Evolutionary conservation across 177 flowering plant genomes (phyloP).

Genomic region (Vitis hybrid): DNA sequence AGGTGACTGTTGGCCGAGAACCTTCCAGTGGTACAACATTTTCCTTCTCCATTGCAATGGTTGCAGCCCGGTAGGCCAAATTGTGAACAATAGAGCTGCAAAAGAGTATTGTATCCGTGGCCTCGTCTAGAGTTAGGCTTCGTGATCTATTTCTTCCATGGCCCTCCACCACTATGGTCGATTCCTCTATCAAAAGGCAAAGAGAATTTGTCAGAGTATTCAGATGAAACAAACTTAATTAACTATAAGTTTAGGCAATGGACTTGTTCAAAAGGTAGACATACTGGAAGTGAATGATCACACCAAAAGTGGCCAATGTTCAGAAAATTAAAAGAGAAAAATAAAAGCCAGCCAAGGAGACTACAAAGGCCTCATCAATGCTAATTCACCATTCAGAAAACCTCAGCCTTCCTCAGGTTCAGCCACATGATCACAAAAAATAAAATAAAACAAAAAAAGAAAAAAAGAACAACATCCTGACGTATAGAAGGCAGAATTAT

Average conservation of each 20-base stretch:
- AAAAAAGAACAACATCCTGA: too few relatives aligned
- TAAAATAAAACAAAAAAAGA: too few relatives aligned
- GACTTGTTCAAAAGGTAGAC: too few relatives aligned
- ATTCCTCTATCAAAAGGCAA: conserved; percentile 52
- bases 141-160: conserved; percentile 41
- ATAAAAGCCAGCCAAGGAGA: too few relatives aligned
- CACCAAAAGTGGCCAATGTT: too few relatives aligned
- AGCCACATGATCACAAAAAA: too few relatives aligned
- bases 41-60: conserved; percentile 77
- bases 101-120: conserved; percentile 86
- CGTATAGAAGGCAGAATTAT: too few relatives aligned
- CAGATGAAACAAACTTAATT: background rate
- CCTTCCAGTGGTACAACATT: conserved; percentile 38
- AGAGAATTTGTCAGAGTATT: background rate
- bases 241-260: background rate
- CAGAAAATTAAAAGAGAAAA: too few relatives aligned
- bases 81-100: conserved; percentile 87
- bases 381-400: too few relatives aligned
- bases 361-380: too few relatives aligned
- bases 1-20: conserved; percentile 53
- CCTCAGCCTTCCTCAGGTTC: too few relatives aligned
- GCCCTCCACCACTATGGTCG: conserved; percentile 51
- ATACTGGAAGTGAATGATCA: too few relatives aligned
- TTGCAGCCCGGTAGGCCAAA: conserved; percentile 80
- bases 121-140: conserved; percentile 91